phyloP scores from a whole-genome alignment of 352 stramenopile genomes.

The Globisporangium alternatum region DNA sequence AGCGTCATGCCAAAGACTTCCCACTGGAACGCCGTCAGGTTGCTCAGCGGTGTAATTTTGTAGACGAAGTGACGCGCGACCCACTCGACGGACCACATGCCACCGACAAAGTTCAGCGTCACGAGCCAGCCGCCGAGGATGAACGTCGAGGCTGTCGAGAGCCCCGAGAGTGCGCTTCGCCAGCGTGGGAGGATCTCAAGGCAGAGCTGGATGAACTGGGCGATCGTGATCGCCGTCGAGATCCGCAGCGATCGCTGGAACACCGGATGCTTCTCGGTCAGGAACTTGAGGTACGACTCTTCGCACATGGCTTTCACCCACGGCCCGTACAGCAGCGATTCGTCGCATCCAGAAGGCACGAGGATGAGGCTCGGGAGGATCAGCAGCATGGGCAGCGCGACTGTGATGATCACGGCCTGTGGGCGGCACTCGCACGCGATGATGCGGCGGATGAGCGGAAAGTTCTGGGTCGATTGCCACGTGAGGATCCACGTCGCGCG shows the following conservation, averaged over 20 bases:
- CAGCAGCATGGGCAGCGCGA: slow-evolving; percentile 68
- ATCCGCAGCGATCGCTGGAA: slow-evolving; percentile 83
- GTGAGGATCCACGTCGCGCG: slow-evolving; percentile 87
- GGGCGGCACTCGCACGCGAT: slow-evolving; percentile 74
- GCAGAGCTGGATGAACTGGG: slow-evolving; percentile 84
- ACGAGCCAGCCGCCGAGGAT: slow-evolving; percentile 56
- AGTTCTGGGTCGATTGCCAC: slow-evolving; percentile 86
- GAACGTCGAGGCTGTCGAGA: slow-evolving; percentile 53
- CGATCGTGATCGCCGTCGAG: slow-evolving; percentile 77
- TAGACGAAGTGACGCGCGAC: slow-evolving; percentile 65
- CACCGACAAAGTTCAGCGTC: slow-evolving; percentile 54
- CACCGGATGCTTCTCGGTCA: slow-evolving; percentile 77
- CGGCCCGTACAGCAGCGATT: slow-evolving; percentile 25
- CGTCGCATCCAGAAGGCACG: slow-evolving; percentile 56
- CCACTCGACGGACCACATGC: slow-evolving; percentile 79
- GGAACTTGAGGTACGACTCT: slow-evolving; percentile 81
- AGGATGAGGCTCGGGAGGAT: slow-evolving; percentile 76
- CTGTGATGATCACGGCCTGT: slow-evolving; percentile 75
- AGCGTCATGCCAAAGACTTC: slow-evolving; percentile 82
- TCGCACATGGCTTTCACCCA: slow-evolving; percentile 66
- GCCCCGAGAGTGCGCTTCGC: slow-evolving; percentile 52
- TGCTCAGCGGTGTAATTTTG: slow-evolving; percentile 65
- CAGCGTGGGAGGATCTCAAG: slow-evolving; percentile 77
- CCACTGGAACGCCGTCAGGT: slow-evolving; percentile 64
- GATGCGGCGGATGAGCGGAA: slow-evolving; percentile 83